A percentile compares a stretch with the other conserved stretches of the same genome.
phyloP scores from a whole-genome alignment of 495 filamentous ascomycete species.

The Astrothelium macrocarpum region DNA sequence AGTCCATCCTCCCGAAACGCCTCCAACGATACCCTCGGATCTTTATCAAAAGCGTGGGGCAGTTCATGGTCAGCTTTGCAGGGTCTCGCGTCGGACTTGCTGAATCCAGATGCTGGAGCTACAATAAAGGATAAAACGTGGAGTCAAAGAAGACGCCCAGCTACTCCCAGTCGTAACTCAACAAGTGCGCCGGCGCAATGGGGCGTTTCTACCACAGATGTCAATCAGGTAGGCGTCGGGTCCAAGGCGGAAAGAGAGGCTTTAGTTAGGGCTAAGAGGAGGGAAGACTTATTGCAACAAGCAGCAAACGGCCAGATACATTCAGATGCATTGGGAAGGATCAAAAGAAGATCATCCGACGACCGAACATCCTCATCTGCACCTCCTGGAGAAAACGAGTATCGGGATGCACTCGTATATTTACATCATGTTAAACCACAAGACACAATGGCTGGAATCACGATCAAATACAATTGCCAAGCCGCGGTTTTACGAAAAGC shows the following conservation, averaged over 20 bases:
- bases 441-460: constrained; percentile 83
- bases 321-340: constrained; percentile 37
- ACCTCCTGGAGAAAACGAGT: constrained; percentile 38
- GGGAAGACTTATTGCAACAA: constrained; percentile 43
- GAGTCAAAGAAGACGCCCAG: constrained; percentile 30
- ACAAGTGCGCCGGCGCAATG: constrained; percentile 27
- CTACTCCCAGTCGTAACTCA: constrained; percentile 34
- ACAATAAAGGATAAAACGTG: constrained; percentile 23
- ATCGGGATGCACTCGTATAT: constrained; percentile 72
- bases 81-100: constrained; percentile 34
- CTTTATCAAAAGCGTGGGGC: constrained; percentile 20
- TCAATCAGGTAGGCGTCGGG: constrained; percentile 41
- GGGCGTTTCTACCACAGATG: constrained; percentile 23
- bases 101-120: constrained; percentile 30
- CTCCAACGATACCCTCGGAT: constrained; percentile 13
- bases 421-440: constrained; percentile 72
- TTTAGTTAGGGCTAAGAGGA: constrained; percentile 52
- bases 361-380: constrained; percentile 37
- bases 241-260: constrained; percentile 48
- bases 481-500: constrained; percentile 70
- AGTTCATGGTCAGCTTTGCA: constrained; percentile 35
- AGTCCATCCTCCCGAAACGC: constrained; percentile 7
- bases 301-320: constrained; percentile 42
- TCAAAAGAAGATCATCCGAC: constrained; percentile 53
- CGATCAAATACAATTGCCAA: constrained; percentile 79